phyloP scores from a whole-genome alignment of 2,329 filamentous ascomycete species.

The Plectosphaerella cucumerina region DNA sequence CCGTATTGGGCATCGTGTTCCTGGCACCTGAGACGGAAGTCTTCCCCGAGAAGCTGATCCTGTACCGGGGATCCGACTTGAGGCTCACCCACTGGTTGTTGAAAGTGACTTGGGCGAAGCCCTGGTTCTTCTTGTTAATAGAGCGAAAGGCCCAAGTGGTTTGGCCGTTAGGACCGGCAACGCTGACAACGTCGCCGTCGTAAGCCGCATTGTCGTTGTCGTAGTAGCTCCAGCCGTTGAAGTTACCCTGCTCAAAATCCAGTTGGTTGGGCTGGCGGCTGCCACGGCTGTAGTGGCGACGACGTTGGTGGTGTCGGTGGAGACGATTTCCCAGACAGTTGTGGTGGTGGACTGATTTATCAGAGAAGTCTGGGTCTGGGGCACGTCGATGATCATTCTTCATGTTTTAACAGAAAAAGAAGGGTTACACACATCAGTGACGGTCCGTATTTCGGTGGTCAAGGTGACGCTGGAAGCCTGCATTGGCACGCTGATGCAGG shows the following conservation, averaged over 20 bases:
- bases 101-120: background rate
- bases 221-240: background rate
- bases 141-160: background rate
- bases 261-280: background rate
- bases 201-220: background rate
- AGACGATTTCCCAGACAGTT: background rate
- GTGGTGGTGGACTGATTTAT: background rate
- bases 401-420: too few species aligned
- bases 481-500: constrained; percentile 17
- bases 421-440: constrained; percentile 8
- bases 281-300: background rate
- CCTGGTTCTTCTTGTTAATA: background rate
- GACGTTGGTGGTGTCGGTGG: background rate
- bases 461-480: constrained; percentile 12
- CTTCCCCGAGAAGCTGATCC: background rate
- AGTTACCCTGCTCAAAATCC: background rate
- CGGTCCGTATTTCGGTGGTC: constrained; percentile 6
- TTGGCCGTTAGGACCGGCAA: background rate
- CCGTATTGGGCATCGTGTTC: background rate
- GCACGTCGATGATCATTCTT: too few species aligned
- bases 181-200: background rate
- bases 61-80: background rate
- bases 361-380: background rate
- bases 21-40: background rate
- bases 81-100: background rate